These are phyloP conservation scores for Hamamelis virginiana DNA, from an alignment of 164 flowering plant genomes.

Conservation along the genomic window DNA sequence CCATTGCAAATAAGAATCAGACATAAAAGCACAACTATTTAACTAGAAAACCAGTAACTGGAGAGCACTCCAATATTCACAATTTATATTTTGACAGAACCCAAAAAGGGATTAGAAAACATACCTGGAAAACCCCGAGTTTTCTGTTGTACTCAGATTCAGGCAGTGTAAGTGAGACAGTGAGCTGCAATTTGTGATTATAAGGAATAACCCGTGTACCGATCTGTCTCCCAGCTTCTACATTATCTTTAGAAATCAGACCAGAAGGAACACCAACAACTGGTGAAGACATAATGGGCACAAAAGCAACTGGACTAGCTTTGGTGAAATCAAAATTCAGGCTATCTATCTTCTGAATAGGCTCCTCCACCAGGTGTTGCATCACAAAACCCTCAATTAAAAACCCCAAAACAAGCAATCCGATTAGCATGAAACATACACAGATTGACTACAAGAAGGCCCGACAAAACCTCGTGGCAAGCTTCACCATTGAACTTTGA, in stretches of 20 bases:
- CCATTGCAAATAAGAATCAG: background rate
- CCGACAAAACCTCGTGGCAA: constrained; percentile 36
- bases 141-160: constrained; percentile 41
- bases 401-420: constrained; percentile 47
- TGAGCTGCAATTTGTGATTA: constrained; percentile 32
- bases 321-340: constrained; percentile 69
- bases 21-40: background rate
- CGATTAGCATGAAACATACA: constrained; percentile 43
- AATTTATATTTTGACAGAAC: background rate
- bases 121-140: constrained; percentile 39
- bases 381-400: constrained; percentile 45
- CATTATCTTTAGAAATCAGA: constrained; percentile 26
- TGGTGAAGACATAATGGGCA: constrained; percentile 36
- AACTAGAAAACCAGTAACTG: background rate
- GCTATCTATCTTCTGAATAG: constrained; percentile 37
- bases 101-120: background rate
- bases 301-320: constrained; percentile 57
- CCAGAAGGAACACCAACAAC: constrained; percentile 18
- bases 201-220: constrained; percentile 37
- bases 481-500: constrained; percentile 27
- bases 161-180: constrained; percentile 34
- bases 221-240: constrained; percentile 25
- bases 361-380: constrained; percentile 58
- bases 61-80: background rate
- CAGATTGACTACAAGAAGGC: constrained; percentile 56